Conservation (phyloP, 176 grass and related monocot genomes). For the Oryza meyeriana region DNA sequence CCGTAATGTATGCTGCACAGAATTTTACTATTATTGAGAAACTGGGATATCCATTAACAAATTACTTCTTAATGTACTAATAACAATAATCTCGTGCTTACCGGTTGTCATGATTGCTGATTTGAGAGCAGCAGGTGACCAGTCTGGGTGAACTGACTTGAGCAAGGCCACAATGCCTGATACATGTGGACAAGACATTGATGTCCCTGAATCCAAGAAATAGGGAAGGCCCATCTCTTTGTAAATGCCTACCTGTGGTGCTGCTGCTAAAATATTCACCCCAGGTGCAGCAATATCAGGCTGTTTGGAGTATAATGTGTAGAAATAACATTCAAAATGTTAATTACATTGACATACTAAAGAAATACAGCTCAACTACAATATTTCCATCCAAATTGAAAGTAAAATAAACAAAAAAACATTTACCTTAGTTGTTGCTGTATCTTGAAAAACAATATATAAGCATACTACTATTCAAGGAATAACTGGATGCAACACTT, state of each 20-base stretch:
- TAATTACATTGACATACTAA: not conserved
- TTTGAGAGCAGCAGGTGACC: conserved; percentile 25
- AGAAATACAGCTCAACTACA: not conserved
- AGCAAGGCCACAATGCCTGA: conserved; percentile 53
- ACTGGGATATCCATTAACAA: not conserved
- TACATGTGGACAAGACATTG: conserved; percentile 64
- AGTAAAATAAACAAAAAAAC: not conserved
- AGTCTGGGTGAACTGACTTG: conserved; percentile 59
- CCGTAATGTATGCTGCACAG: conserved; percentile 39
- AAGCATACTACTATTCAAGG: too few relatives aligned
- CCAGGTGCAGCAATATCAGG: conserved; percentile 70
- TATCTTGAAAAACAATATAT: too few relatives aligned
- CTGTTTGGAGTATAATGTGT: conserved; percentile 24
- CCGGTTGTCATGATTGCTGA: conserved; percentile 62
- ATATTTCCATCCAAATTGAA: not conserved
- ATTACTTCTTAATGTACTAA: not conserved
- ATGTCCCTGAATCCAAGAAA: conserved; percentile 41
- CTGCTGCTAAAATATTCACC: conserved; percentile 51
- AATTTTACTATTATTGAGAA: not conserved
- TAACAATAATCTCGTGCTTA: not conserved
- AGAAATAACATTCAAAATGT: not conserved
- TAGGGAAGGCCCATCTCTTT: conserved; percentile 4
- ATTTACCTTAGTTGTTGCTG: too few relatives aligned
- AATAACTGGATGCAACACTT: too few relatives aligned
- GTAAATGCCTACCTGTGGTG: conserved; percentile 1